Base-by-base conservation (phyloP, 2,329 filamentous ascomycete genomes). In the Fusarium penzigii region DNA sequence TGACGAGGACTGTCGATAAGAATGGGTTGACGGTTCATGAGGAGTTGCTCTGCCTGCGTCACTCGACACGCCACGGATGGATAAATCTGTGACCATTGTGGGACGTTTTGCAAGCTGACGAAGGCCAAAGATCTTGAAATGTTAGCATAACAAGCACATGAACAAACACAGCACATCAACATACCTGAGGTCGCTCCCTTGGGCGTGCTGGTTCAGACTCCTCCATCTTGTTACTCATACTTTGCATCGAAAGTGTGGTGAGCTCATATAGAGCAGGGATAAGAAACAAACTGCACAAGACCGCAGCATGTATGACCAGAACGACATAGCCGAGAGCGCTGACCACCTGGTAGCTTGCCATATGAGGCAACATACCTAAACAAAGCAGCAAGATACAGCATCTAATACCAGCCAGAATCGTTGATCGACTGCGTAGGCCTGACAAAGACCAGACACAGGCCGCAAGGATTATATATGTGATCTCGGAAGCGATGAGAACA, bases 321-420 rank as follows among this genome's bases (percentile, higher is more conserved):
- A 89, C 84, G 13, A 82, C 74, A 64, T 90, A 90, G 9, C 86
- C 88, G 41, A 90, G 81, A 80, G 84, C 89, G 14, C 86, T 85
- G 59, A 84, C 85, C 1, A 82, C 72, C 2, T 78, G 72, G 57
- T 85, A 77, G 2, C 81, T 82, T 1, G 85, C 84, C 17, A 88
- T 77, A 55, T 87, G 87, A 0, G 85, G 77, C 17, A 78, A 75
- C 48, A 85, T 74, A 11, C 81, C 69, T 13, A 83, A 68, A 3
- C 48, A 63, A 2, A 65, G 29, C 38, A 69, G 62, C 29, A 69
- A 29, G 6, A 49, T 38, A 2, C 17, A 45, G 0, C 62, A 29
- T 7, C 62, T 39, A 2, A 54, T 48, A 9, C 45, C 42, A 1
- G 49, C 32, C 2, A 56, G 39, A 5, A 62, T 5, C 0, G 49